Percentiles rank a stretch among this genome's conserved stretches.
phyloP scores from a whole-genome alignment of 1,284 basidiomycete genomes.

The Porodaedalea pini region DNA sequence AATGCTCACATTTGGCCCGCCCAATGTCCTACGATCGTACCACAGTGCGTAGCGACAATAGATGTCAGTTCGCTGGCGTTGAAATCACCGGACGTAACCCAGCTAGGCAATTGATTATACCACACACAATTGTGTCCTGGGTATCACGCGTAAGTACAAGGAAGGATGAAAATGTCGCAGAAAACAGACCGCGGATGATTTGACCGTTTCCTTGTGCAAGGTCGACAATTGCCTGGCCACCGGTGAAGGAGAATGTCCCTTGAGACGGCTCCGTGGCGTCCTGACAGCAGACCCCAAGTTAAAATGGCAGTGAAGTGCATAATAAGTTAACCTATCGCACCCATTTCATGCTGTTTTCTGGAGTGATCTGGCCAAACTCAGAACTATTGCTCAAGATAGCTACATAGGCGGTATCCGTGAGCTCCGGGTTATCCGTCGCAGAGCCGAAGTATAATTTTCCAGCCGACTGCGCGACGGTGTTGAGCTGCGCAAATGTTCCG shows the following conservation, averaged over 20 bases:
- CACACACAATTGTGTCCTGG: slow-evolving; percentile 24
- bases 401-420: slow-evolving; percentile 26
- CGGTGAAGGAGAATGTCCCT: slow-evolving; percentile 28
- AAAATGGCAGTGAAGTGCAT: not conserved
- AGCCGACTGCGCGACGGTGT: slow-evolving; percentile 23
- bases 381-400: slow-evolving; percentile 26
- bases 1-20: slow-evolving; percentile 19
- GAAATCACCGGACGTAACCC: slow-evolving; percentile 26
- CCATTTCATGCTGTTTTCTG: slow-evolving; percentile 41
- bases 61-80: slow-evolving; percentile 23
- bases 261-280: slow-evolving; percentile 25
- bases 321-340: slow-evolving; percentile 15
- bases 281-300: not conserved
- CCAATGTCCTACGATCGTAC: slow-evolving; percentile 23
- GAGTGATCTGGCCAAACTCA: slow-evolving; percentile 36
- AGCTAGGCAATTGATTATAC: slow-evolving; percentile 27
- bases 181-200: slow-evolving; percentile 15
- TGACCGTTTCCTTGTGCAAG: slow-evolving; percentile 27
- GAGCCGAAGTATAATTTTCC: slow-evolving; percentile 28
- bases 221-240: slow-evolving; percentile 28
- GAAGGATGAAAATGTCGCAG: not conserved
- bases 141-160: not conserved
- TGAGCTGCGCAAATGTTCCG: slow-evolving; percentile 11
- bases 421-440: slow-evolving; percentile 26
- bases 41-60: slow-evolving; percentile 24